Percentiles rank a stretch among this genome's conserved stretches.
These are phyloP conservation scores for Nannizziopsis arthrosporioides DNA, from an alignment of 2,329 filamentous ascomycete genomes.

Conservation along the genomic window DNA sequence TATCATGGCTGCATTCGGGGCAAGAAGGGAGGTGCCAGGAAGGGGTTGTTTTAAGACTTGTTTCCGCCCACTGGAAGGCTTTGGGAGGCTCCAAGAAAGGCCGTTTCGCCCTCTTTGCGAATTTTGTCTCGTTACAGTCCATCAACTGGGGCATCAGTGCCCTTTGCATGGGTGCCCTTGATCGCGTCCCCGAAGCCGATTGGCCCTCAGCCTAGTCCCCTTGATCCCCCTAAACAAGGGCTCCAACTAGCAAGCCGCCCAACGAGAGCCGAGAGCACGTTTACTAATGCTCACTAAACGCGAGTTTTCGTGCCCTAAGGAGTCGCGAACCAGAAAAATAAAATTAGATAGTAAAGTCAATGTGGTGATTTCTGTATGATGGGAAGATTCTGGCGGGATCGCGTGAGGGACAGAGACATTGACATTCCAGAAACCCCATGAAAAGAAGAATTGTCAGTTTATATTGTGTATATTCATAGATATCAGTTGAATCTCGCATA, in stretches of 20 bases:
- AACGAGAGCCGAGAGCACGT: too few species aligned
- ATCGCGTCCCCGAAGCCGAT: not conserved
- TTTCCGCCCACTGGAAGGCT: too few species aligned
- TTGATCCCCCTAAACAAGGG: too few species aligned
- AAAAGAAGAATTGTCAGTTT: too few species aligned
- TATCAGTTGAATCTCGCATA: too few species aligned
- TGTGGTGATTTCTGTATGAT: not conserved
- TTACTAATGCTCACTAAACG: not conserved
- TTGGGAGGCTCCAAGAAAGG: too few species aligned
- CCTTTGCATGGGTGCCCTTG: not conserved
- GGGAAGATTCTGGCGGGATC: not conserved
- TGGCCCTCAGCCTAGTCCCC: not conserved
- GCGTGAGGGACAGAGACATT: not conserved
- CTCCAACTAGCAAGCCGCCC: too few species aligned
- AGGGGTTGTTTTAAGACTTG: too few species aligned
- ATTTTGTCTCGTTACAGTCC: not conserved
- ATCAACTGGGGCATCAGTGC: not conserved
- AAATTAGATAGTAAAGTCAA: not conserved
- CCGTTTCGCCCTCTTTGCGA: not conserved
- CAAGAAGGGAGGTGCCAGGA: too few species aligned
- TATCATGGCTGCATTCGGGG: too few species aligned
- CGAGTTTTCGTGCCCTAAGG: not conserved
- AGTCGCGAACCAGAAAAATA: conserved; percentile 5
- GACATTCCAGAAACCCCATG: not conserved
- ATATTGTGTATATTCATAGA: too few species aligned